A percentile compares a stretch with the other conserved stretches of the same genome.
Evolutionary conservation across 768 basidiomycete genomes (phyloP).

Genomic region (Suillus subaureus): DNA sequence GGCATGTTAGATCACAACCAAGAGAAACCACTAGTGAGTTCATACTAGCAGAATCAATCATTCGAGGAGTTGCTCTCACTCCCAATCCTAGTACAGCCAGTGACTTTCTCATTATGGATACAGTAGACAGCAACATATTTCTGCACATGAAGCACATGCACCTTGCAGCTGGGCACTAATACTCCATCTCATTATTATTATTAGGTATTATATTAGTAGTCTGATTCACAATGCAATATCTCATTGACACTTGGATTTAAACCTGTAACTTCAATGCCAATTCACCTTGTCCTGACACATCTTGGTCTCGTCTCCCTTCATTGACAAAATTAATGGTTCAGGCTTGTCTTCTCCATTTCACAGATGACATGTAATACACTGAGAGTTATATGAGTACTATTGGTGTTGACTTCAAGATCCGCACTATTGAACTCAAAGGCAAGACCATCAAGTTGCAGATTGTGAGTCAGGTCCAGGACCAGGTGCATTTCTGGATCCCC

Average conservation of each 20-base stretch:
- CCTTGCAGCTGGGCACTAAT: background rate
- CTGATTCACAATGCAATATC: too few species aligned
- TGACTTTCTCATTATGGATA: constrained; percentile 5
- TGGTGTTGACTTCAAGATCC: constrained; percentile 99
- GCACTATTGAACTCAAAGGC: constrained; percentile 97
- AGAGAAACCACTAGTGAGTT: constrained; percentile 19
- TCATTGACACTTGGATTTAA: too few species aligned
- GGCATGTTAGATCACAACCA: constrained; percentile 16
- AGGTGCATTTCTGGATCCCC: too few species aligned
- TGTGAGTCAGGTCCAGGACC: constrained; percentile 67
- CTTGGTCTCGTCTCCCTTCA: constrained; percentile 33
- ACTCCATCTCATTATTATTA: too few species aligned
- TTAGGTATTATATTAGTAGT: too few species aligned
- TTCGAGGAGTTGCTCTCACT: constrained; percentile 30
- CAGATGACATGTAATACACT: constrained; percentile 97
- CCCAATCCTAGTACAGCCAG: constrained; percentile 16
- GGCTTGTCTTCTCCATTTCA: constrained; percentile 92
- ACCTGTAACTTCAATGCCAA: too few species aligned
- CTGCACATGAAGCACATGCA: background rate
- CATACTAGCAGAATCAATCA: constrained; percentile 31
- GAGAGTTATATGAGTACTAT: constrained; percentile 98
- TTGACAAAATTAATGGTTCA: too few species aligned
- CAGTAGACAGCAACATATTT: constrained; percentile 7
- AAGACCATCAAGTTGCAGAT: constrained; percentile 99
- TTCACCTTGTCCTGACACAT: constrained; percentile 43